These are phyloP conservation scores for Blastobotrys ciferrii DNA, from an alignment of 1,139 yeast species.

Conservation along the genomic window DNA sequence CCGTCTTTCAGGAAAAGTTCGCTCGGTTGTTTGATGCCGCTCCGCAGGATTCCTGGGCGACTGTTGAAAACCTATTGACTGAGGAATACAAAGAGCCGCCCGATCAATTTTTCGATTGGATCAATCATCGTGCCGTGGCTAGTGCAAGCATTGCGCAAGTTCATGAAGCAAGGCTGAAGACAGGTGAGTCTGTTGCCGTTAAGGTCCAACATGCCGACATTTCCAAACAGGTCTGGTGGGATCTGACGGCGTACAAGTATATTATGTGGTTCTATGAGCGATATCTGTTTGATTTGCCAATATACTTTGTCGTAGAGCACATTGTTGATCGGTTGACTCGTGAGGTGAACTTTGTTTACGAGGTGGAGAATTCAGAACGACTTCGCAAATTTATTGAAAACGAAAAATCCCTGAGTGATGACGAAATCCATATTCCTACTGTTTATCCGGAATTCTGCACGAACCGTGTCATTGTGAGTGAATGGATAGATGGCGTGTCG, in stretches of 20 bases:
- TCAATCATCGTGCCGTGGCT: slow-evolving; percentile 59
- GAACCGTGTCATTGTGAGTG: slow-evolving; percentile 56
- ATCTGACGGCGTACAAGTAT: slow-evolving; percentile 54
- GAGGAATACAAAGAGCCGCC: slow-evolving; percentile 51
- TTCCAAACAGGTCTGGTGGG: slow-evolving; percentile 54
- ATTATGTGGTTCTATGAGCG: slow-evolving; percentile 54
- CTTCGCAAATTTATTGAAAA: slow-evolving; percentile 35
- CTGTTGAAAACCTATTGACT: slow-evolving; percentile 47
- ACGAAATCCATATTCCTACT: slow-evolving; percentile 53
- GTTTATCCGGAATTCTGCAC: slow-evolving; percentile 49
- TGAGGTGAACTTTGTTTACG: slow-evolving; percentile 62
- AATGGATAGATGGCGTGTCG: slow-evolving; percentile 74
- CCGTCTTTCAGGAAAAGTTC: slow-evolving; percentile 56
- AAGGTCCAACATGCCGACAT: slow-evolving; percentile 68
- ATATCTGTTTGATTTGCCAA: slow-evolving; percentile 60
- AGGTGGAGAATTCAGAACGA: slow-evolving; percentile 50
- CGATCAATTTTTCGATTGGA: slow-evolving; percentile 43
- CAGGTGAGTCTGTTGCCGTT: slow-evolving; percentile 62
- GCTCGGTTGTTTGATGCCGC: slow-evolving; percentile 65
- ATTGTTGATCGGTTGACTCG: slow-evolving; percentile 55
- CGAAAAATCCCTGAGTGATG: slow-evolving; percentile 38
- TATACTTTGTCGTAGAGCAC: slow-evolving; percentile 55
- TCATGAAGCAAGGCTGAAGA: slow-evolving; percentile 51
- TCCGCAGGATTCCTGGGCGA: slow-evolving; percentile 62
- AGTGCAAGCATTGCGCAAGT: slow-evolving; percentile 78